Base-by-base conservation (phyloP, 192 early-diverging fungal species). In the Phlyctochytrium bullatum region DNA sequence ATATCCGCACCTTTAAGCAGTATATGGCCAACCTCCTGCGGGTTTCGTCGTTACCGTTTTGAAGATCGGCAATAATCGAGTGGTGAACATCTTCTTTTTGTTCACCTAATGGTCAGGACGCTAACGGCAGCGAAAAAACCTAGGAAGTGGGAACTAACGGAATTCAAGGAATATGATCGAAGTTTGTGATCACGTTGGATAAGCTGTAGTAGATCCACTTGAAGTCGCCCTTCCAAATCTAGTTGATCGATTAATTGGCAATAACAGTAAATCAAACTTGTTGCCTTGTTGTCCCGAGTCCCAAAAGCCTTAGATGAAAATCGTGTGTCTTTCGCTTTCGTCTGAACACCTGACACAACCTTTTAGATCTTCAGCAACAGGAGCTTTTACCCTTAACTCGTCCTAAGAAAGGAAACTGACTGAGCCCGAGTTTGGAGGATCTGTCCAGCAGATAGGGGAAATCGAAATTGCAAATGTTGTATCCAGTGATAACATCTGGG, bases 81-180 rank as follows among this genome's bases (percentile, higher is more conserved):
- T 98, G 92, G 66, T 96, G 95, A 2, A 98, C 97, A 66, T 98
- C 97, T 73, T 98, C 97, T 73, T 98, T 98, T 83, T 98, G 97
- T 75, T 98, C 96, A 27, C 88, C 91, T 89, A 62, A 6, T 62
- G 36, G 16, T 6, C n/a, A 32, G 23, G 16, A 25, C 58, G 10
- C 57, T 52, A 53, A 68, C 29, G 29, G n/a, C 50, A 10, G 2
- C 14, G 3, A 51, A 10, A 10, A 23, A 61, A 88, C 88, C 88
- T 31, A 98, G 76, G 59, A 97, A 98, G 63, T 97, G 91, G 24
- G 94, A 91, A 73, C 89, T 95, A 2, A 98, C 97, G 31, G 97
- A 89, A 71, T 98, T 98, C 24, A 98, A 83, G 2, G 95, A 91
- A 68, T 95, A 98, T 1, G 94, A 95, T 54, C 97, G 86, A 60